Evolutionary conservation across 2,329 filamentous ascomycete species (phyloP).

Genomic region (Penicillium expansum): DNA sequence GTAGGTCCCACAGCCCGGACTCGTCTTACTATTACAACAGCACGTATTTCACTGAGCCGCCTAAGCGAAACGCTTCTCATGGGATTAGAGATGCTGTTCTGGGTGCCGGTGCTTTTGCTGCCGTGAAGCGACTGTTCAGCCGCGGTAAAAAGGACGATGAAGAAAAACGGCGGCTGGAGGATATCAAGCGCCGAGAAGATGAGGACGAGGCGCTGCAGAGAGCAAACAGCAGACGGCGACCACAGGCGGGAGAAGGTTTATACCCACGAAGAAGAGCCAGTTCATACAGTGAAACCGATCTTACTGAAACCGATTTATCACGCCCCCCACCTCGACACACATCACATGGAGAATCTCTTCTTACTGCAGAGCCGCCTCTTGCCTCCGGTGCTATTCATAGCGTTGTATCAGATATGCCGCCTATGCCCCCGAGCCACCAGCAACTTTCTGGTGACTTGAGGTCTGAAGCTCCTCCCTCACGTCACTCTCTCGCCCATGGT

Average conservation of each 20-base stretch:
- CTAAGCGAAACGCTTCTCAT: slow-evolving; percentile 46
- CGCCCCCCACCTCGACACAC: slow-evolving; percentile 24
- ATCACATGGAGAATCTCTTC: slow-evolving; percentile 34
- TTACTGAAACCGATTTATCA: slow-evolving; percentile 37
- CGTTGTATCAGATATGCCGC: slow-evolving; percentile 37
- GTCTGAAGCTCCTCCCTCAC: slow-evolving; percentile 20
- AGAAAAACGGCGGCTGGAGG: slow-evolving; percentile 60
- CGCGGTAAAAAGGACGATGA: slow-evolving; percentile 54
- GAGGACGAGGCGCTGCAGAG: slow-evolving; percentile 54
- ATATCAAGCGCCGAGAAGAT: slow-evolving; percentile 50
- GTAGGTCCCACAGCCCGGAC: slow-evolving; percentile 34
- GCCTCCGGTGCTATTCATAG: slow-evolving; percentile 32
- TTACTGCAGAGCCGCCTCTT: slow-evolving; percentile 33
- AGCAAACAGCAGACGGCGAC: slow-evolving; percentile 59
- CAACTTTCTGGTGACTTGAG: slow-evolving; percentile 36
- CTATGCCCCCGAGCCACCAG: slow-evolving; percentile 42
- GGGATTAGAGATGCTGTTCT: slow-evolving; percentile 60
- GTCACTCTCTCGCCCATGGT: slow-evolving; percentile 13
- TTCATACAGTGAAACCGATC: slow-evolving; percentile 38
- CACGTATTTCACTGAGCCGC: slow-evolving; percentile 43
- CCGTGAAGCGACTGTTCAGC: slow-evolving; percentile 57
- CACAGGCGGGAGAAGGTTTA: slow-evolving; percentile 63
- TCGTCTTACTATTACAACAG: slow-evolving; percentile 41
- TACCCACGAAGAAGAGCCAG: slow-evolving; percentile 33
- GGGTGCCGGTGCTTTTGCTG: slow-evolving; percentile 65